These are phyloP conservation scores for Sequoiadendron giganteum DNA, from an alignment of 75 land plant species.

Conservation along the genomic window DNA sequence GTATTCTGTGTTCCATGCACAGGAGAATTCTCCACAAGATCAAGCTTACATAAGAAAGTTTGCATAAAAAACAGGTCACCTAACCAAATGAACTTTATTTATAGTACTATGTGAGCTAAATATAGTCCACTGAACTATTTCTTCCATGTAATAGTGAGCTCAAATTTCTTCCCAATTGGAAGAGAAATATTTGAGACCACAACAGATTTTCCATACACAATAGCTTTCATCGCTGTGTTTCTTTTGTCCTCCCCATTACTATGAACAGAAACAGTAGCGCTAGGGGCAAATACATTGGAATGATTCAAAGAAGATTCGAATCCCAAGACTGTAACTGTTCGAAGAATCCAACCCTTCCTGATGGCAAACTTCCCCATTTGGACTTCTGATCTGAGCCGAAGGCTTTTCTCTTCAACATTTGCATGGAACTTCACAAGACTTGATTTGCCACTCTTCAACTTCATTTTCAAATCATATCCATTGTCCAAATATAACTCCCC, in stretches of 20 bases:
- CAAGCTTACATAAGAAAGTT: no score
- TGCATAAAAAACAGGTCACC: no score
- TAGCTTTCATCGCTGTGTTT: background rate
- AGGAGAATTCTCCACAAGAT: no score
- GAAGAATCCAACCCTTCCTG: constrained; percentile 34
- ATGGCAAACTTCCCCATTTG: constrained; percentile 55
- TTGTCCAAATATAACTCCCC: constrained; percentile 71
- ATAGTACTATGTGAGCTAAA: no score
- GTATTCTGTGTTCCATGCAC: no score
- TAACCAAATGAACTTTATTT: no score
- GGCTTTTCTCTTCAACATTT: constrained; percentile 12
- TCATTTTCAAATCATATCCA: constrained; percentile 74
- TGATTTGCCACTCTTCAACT: constrained; percentile 43
- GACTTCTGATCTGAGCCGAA: constrained; percentile 48
- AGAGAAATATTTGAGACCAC: constrained; percentile 15
- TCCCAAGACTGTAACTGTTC: constrained; percentile 64
- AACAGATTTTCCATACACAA: background rate
- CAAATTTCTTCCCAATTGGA: constrained; percentile 22
- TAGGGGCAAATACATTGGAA: background rate
- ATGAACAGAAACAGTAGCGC: background rate
- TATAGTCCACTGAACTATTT: background rate
- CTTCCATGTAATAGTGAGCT: background rate
- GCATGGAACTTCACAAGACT: constrained; percentile 55
- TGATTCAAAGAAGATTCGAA: background rate
- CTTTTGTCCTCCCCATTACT: background rate